A percentile compares a stretch with the other conserved stretches of the same genome.
These are phyloP conservation scores for Nicotiana benthamiana DNA, from an alignment of 257 asterid species.

Conservation along the genomic window DNA sequence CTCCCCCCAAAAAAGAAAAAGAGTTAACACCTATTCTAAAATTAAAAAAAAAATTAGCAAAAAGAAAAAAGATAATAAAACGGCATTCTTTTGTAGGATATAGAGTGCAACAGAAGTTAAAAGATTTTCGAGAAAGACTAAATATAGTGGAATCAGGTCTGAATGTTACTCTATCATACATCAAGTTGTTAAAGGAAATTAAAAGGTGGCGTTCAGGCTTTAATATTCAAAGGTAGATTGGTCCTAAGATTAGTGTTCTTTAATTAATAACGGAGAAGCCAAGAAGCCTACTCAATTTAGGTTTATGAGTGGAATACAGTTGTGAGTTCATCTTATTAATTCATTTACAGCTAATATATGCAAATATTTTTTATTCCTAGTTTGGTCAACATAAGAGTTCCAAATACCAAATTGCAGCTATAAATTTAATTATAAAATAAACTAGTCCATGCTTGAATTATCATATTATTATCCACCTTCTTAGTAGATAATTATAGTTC, in stretches of 20 bases:
- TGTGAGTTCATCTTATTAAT: background rate
- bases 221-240: background rate
- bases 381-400: background rate
- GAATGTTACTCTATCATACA: background rate
- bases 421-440: background rate
- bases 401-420: background rate
- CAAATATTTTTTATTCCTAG: background rate
- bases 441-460: background rate
- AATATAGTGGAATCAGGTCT: background rate
- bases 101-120: background rate
- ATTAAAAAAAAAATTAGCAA: no score
- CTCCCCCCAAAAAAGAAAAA: no score
- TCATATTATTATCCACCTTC: background rate
- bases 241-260: background rate
- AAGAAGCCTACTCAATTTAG: background rate
- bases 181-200: background rate
- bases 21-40: no score
- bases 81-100: no score
- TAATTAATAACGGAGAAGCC: background rate
- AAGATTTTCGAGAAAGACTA: background rate
- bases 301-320: background rate
- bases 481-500: no score
- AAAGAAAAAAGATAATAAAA: no score
- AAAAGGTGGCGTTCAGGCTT: background rate
- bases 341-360: constrained; percentile 1